Base-by-base conservation (phyloP, 495 filamentous ascomycete species). In the Xylaria castorea region DNA sequence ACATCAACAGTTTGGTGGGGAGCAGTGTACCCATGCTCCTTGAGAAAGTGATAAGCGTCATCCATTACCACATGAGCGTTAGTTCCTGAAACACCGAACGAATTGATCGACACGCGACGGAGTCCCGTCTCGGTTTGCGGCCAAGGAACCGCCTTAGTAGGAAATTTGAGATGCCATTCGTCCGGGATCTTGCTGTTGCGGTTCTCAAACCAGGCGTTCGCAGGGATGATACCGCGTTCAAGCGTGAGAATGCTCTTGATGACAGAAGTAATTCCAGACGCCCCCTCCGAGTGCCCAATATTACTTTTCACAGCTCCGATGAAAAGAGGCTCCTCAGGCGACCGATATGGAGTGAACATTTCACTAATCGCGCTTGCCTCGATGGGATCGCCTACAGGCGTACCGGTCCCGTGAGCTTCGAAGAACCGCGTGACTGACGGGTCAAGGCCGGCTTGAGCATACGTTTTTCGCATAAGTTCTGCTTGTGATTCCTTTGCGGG, bases 41-140 rank as follows among this genome's bases (percentile, higher is more conserved):
- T 53, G 5, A 70, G 50, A 30, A 66, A 62, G 57, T 73, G 72
- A 12, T 57, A 66, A 38, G 32, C 71, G 27, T 74, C 77, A 48
- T 91, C 88, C 1, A 91, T 57, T 32, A 91, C 83, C 2, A 80
- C 83, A 68, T 91, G 88, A 0, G 85, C 84, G 73, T 91, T 91
- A 16, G 86, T 82, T 1, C 89, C 89, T 1, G 87, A 88, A 69
- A 82, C 87, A 4, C 60, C 87, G 66, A 86, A 89, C 27, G 80
- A 86, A 69, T 87, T 90, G 55, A 88, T 77, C 5, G 79, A 83
- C 8, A 80, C 80, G 55, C 84, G 78, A 3, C 81, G 79, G 3
- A 79, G 72, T 8, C 72, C 76, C 55, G 69, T 71, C 51, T 57
- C 25, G 25, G 51, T 57, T 44, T 3, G 63, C 48, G 77, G 78